Evolutionary conservation across 495 filamentous ascomycete genomes (phyloP), one percentile per base, ranked within the genome.

Genomic region (Penicillium lagena): DNA sequence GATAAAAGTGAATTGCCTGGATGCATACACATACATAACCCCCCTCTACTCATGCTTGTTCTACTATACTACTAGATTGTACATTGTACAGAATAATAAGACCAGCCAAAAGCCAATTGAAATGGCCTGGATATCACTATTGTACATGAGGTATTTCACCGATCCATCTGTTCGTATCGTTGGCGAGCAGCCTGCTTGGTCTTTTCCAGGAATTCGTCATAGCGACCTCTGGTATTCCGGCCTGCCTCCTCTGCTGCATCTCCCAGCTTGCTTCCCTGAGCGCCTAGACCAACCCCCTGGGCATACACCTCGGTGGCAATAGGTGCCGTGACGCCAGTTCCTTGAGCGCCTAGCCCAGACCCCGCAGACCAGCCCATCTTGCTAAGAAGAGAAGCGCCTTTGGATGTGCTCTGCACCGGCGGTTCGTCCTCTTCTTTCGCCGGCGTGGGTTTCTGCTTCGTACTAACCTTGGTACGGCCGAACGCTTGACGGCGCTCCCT

Each of bases 331-430:
- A 82, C 78, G 3, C 90, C 90, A 1, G 82, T 81, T 0, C 89
- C 86, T 51, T 84, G 78, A 2, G 84, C 87, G 35, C 90, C 90
- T 13, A 96, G 70, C 1, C 90, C 90, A 44, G 81, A 75, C 1
- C 90, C 90, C 2, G 79, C 78, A 10, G 75, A 82, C 87, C 87
- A 95, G 12, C 90, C 90, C 87, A 95, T 94, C 68, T 95, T 95
- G 39, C 84, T 82, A 7, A 96, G 76, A 29, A 96, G 68, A 1
- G 84, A 80, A 7, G 87, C 86, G 17, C 90, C 90, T 67, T 90
- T 95, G n/a, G 87, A 90, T 1, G 62, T 64, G 6, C 56, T 46
- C 44, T 76, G 74, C 13, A 67, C 64, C 1, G 68, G 59, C 40
- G 55, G 48, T 11, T 64, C 58, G 11, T 67, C 58, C 13, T 66